Evolutionary conservation across 805 yeast species (phyloP).

Genomic region (Saccharomycopsis sp.): DNA sequence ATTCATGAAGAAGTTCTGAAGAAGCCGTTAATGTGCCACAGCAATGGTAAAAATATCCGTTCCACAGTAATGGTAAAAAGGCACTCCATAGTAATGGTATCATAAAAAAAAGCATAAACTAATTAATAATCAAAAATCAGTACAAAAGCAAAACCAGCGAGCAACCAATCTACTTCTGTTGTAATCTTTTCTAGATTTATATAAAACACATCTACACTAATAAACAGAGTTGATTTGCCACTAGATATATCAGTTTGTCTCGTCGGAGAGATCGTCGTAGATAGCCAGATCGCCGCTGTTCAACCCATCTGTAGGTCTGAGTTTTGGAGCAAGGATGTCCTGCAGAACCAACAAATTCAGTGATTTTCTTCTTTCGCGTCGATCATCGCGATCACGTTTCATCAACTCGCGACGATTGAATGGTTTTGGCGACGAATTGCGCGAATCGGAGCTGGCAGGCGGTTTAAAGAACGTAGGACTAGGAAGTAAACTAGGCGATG

Average conservation of each 20-base stretch:
- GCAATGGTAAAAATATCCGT: neutral
- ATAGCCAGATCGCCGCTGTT: neutral
- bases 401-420: slow-evolving; percentile 15
- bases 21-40: too few relatives aligned
- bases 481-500: neutral
- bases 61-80: neutral
- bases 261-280: neutral
- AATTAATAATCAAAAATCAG: too few relatives aligned
- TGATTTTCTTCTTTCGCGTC: slow-evolving; percentile 15
- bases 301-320: neutral
- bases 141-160: too few relatives aligned
- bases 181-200: too few relatives aligned
- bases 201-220: too few relatives aligned
- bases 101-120: neutral
- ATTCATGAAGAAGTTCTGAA: too few relatives aligned
- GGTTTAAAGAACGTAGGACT: neutral
- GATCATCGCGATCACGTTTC: slow-evolving; percentile 16
- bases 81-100: neutral
- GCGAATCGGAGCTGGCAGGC: neutral
- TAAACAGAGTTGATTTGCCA: too few relatives aligned
- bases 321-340: neutral
- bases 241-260: neutral
- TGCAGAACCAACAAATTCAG: slow-evolving; percentile 3
- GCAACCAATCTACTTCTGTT: too few relatives aligned
- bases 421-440: slow-evolving; percentile 1